Evolutionary conservation across 2,329 filamentous ascomycete species (phyloP).

Genomic region (Colletotrichum magnum): DNA sequence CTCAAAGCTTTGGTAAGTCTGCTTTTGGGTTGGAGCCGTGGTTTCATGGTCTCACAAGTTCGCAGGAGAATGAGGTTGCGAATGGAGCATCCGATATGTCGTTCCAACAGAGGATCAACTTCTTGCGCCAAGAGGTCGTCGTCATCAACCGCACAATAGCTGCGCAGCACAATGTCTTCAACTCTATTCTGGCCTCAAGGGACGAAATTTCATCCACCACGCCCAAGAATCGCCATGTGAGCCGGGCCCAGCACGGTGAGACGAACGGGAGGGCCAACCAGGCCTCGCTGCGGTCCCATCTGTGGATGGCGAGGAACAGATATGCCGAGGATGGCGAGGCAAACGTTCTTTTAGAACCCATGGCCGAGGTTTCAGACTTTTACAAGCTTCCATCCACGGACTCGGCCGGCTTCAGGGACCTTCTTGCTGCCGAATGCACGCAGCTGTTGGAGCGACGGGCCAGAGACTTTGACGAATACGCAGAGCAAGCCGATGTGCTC

Average conservation of each 20-base stretch:
- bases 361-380: conserved; percentile 38
- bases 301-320: conserved; percentile 24
- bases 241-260: conserved; percentile 39
- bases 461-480: conserved; percentile 48
- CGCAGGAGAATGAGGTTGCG: conserved; percentile 56
- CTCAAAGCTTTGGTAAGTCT: conserved; percentile 54
- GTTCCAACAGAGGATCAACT: conserved; percentile 57
- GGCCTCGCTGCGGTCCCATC: conserved; percentile 22
- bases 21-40: background rate
- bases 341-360: conserved; percentile 18
- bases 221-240: conserved; percentile 41
- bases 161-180: conserved; percentile 51
- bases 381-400: conserved; percentile 40
- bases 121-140: conserved; percentile 57
- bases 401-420: conserved; percentile 41
- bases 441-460: conserved; percentile 53
- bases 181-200: conserved; percentile 42
- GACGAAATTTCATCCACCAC: conserved; percentile 12
- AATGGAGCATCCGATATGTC: conserved; percentile 56
- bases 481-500: conserved; percentile 44
- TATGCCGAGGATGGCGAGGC: conserved; percentile 24
- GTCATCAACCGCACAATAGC: conserved; percentile 53
- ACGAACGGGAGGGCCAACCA: conserved; percentile 3
- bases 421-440: conserved; percentile 57
- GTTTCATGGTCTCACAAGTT: conserved; percentile 40